Conservation (phyloP, 1,139 yeast genomes). For the Geotrichum carabidarum region DNA sequence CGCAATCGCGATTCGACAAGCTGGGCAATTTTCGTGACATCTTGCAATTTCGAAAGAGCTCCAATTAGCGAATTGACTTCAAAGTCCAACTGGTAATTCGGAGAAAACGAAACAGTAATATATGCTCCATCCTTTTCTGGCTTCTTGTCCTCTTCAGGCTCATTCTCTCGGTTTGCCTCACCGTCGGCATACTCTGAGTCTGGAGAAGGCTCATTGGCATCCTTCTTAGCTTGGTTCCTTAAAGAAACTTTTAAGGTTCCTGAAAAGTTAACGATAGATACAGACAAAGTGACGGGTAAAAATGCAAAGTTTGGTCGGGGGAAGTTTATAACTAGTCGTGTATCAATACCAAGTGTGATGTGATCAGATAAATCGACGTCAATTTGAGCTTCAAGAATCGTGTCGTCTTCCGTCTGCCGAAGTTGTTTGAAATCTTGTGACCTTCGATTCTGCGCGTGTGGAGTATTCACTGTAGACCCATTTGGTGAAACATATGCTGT, state of each 20-base stretch:
- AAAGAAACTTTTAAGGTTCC: conserved; percentile 84
- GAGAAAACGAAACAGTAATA: conserved; percentile 80
- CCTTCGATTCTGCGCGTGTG: not conserved
- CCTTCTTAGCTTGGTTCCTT: conserved; percentile 32
- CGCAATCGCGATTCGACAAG: conserved; percentile 76
- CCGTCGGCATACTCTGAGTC: conserved; percentile 4
- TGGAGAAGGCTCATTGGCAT: conserved; percentile 22
- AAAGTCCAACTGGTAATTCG: conserved; percentile 84
- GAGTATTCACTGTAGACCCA: conserved; percentile 1
- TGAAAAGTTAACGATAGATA: conserved; percentile 86
- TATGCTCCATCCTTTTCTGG: conserved; percentile 46
- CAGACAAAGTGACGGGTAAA: conserved; percentile 74
- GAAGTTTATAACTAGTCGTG: conserved; percentile 71
- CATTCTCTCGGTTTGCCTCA: conserved; percentile 20
- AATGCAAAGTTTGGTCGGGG: conserved; percentile 79
- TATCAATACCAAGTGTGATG: conserved; percentile 82
- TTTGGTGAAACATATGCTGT: conserved; percentile 24
- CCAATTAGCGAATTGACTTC: conserved; percentile 84
- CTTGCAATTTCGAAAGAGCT: conserved; percentile 76
- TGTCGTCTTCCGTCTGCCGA: conserved; percentile 24
- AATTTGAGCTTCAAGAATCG: conserved; percentile 69
- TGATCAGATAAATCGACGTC: conserved; percentile 92
- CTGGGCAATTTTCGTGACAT: conserved; percentile 85
- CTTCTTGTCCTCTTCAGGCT: conserved; percentile 14
- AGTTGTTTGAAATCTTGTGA: conserved; percentile 5